These are phyloP conservation scores for Escallonia rubra DNA, from an alignment of 129 eudicot genomes.

Conservation along the genomic window DNA sequence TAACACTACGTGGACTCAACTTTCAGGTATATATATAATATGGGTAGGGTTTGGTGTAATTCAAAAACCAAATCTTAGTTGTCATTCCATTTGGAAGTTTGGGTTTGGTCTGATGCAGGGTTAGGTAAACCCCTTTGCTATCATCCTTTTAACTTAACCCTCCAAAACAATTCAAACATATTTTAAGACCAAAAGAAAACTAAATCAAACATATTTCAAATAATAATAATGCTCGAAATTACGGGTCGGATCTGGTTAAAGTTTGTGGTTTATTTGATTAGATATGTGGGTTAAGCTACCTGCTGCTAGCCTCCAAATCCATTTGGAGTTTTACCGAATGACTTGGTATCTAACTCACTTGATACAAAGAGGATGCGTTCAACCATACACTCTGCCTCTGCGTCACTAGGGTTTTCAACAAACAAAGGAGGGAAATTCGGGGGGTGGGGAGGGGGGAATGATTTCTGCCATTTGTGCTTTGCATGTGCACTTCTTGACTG, in stretches of 20 bases:
- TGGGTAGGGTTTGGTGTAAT: background rate
- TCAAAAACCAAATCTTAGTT: constrained; percentile 9
- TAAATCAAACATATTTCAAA: background rate
- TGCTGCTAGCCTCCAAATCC: background rate
- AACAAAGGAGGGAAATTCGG: too few species aligned
- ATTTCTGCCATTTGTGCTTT: too few species aligned
- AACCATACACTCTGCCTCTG: too few species aligned
- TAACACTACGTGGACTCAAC: background rate
- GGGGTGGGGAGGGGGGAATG: too few species aligned
- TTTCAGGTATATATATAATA: too few species aligned
- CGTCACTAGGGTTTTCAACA: too few species aligned
- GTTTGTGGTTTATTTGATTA: background rate
- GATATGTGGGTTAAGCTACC: background rate
- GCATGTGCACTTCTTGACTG: too few species aligned
- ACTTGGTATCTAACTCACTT: too few species aligned
- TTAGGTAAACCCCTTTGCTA: background rate
- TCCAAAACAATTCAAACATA: background rate
- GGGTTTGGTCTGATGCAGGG: background rate
- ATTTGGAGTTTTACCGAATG: too few species aligned
- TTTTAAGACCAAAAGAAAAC: too few species aligned
- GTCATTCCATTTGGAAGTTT: constrained; percentile 27
- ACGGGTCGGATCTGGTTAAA: background rate
- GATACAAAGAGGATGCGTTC: too few species aligned
- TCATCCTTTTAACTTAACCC: background rate
- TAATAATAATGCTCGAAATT: background rate